Evolutionary conservation across 2,329 filamentous ascomycete species (phyloP), one percentile per base, ranked within the genome.

Genomic region (Xylogone sp.): DNA sequence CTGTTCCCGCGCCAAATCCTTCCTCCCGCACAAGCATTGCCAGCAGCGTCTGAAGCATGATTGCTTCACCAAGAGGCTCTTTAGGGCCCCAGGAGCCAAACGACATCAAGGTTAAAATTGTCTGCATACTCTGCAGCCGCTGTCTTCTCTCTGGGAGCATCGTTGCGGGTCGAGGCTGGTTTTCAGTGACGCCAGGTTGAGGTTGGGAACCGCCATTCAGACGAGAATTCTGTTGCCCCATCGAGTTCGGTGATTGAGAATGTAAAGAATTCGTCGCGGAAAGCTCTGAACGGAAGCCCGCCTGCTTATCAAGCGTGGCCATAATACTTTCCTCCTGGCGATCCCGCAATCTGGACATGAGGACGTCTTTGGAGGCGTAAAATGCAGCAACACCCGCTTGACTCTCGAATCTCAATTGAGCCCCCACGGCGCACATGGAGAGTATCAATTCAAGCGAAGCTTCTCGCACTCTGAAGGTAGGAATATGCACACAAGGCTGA

Each of bases 381-480:
- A 80, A 84, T 7, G 84, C 65, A 2, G 79, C 79, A 60, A 84
- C 79, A 2, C 79, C 79, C 44, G 80, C 71, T 39, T 81, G 77
- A 51, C 73, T 80, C 59, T 84, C 81, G 48, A 84, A 84, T 2
- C 81, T 76, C 58, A 86, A 86, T 58, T 85, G 82, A 0, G 84
- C 84, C n/a, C 84, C 84, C 1, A 88, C 80, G 0, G 86, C 83
- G 22, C 85, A 72, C 8, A 89, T 79, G 0, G 85, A 84, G 31
- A 90, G 69, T 3, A 88, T 70, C 3, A 90, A 70, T 64, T 89
- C 86, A 0, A 85, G 80, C 0, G 84, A 81, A n/a, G 82, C 76
- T 16, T 83, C 81, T 3, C 78, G 77, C 0, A 84, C 78, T 1
- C 76, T 74, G 45, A 89, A 73, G 0, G 84, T 88, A 0, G 86